A percentile compares a stretch with the other conserved stretches of the same genome.
These are phyloP conservation scores for Silene uniflora DNA, from an alignment of 148 eudicot species.

Conservation along the genomic window DNA sequence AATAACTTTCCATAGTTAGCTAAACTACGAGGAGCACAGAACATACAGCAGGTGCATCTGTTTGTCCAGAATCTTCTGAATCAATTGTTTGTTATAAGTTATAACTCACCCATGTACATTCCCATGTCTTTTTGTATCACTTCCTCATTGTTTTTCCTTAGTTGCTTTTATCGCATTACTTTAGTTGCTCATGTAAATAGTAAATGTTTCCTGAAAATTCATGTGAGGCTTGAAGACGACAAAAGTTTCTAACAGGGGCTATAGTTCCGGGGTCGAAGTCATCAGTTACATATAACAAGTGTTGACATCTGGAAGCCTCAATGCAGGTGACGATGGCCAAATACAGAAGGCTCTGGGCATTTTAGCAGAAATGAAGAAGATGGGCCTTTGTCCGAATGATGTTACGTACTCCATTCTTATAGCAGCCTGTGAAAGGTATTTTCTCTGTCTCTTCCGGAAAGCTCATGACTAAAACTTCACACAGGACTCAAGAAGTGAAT, in stretches of 20 bases:
- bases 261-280: not conserved
- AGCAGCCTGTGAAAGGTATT: conserved; percentile 89
- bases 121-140: not conserved
- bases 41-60: not conserved
- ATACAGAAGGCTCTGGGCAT: conserved; percentile 68
- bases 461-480: not conserved
- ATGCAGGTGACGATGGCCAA: conserved; percentile 74
- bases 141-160: not conserved
- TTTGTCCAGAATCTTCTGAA: not conserved
- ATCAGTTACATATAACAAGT: not conserved
- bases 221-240: too few relatives aligned
- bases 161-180: not conserved
- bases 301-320: conserved; percentile 9
- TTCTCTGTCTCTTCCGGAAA: conserved; percentile 14
- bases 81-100: not conserved
- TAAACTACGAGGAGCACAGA: not conserved
- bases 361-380: conserved; percentile 62
- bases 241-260: not conserved
- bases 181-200: not conserved
- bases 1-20: not conserved
- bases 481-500: too few relatives aligned
- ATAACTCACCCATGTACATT: not conserved
- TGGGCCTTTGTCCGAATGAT: conserved; percentile 64
- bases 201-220: not conserved
- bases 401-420: conserved; percentile 85